phyloP scores from a whole-genome alignment of 2,329 filamentous ascomycete genomes.

The Penicillium sp. region DNA sequence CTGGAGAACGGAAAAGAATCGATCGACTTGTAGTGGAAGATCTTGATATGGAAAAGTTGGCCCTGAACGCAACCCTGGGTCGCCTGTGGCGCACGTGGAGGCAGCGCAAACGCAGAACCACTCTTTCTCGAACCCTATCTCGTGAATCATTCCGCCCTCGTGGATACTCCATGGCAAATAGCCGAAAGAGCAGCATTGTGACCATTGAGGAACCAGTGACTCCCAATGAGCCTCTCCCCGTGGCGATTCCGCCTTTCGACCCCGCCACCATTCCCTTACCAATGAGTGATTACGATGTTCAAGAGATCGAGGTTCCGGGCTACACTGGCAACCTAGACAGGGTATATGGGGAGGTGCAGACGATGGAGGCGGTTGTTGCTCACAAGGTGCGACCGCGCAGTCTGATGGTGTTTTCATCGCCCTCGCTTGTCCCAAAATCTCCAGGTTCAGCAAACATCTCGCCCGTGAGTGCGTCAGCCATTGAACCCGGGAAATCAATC shows the following conservation, averaged over 20 bases:
- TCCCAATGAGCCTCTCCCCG: constrained; percentile 15
- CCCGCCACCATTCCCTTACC: constrained; percentile 34
- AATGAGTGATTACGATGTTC: constrained; percentile 36
- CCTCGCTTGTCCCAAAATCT: constrained; percentile 28
- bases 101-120: constrained; percentile 57
- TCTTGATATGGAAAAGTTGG: constrained; percentile 86
- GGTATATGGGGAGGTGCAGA: constrained; percentile 57
- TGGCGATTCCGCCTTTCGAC: constrained; percentile 21
- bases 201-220: constrained; percentile 33
- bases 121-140: constrained; percentile 42
- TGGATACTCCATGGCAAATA: constrained; percentile 26
- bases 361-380: constrained; percentile 36
- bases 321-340: constrained; percentile 63
- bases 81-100: constrained; percentile 94
- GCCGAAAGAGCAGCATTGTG: constrained; percentile 40
- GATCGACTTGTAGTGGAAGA: constrained; percentile 77
- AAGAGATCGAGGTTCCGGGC: constrained; percentile 75
- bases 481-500: constrained; percentile 24
- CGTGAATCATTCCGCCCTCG: constrained; percentile 41
- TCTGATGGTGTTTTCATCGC: constrained; percentile 42
- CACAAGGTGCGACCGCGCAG: constrained; percentile 45
- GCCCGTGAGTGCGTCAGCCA: constrained; percentile 23
- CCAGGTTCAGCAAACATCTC: constrained; percentile 25
- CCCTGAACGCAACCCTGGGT: constrained; percentile 82
- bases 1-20: constrained; percentile 51